A percentile compares a stretch with the other conserved stretches of the same genome.
phyloP scores from a whole-genome alignment of 2,329 filamentous ascomycete species.

The Paecilomyces sp. region DNA sequence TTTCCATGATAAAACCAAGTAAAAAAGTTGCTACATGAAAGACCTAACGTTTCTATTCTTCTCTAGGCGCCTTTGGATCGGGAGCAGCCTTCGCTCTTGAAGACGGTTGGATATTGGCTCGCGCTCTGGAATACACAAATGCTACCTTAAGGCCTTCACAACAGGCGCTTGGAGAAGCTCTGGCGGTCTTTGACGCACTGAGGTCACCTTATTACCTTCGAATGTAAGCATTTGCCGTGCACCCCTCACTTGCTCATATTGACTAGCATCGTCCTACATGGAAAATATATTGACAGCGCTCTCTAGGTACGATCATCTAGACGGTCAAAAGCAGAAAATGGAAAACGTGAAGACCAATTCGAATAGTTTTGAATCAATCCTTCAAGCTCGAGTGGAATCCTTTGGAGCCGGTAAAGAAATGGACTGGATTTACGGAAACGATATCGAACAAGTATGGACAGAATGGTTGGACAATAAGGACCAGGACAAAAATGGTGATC shows the following conservation, averaged over 20 bases:
- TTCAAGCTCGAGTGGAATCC: constrained; percentile 19
- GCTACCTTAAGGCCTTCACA: not conserved
- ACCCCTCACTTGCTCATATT: not conserved
- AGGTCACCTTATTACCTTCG: constrained; percentile 32
- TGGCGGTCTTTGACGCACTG: constrained; percentile 30
- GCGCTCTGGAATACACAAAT: constrained; percentile 18
- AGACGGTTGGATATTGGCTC: constrained; percentile 38
- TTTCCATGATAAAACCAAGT: not conserved
- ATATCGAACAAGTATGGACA: constrained; percentile 32
- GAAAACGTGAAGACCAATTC: constrained; percentile 9
- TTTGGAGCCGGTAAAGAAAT: constrained; percentile 22
- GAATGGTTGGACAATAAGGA: constrained; percentile 4
- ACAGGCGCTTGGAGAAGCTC: constrained; percentile 16
- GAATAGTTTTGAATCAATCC: constrained; percentile 17
- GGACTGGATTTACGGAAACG: constrained; percentile 33
- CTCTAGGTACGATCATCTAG: constrained; percentile 5
- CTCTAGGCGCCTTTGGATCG: constrained; percentile 34
- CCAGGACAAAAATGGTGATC: not conserved
- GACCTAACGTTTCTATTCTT: not conserved
- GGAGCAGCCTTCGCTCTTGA: constrained; percentile 26
- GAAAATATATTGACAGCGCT: not conserved
- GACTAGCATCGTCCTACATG: not conserved
- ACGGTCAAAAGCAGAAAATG: constrained; percentile 6
- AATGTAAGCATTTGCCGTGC: constrained; percentile 19
- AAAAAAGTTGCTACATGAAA: not conserved